A percentile compares a stretch with the other conserved stretches of the same genome.
Conservation (phyloP, 805 yeast genomes). For the Candida lessepsii region DNA sequence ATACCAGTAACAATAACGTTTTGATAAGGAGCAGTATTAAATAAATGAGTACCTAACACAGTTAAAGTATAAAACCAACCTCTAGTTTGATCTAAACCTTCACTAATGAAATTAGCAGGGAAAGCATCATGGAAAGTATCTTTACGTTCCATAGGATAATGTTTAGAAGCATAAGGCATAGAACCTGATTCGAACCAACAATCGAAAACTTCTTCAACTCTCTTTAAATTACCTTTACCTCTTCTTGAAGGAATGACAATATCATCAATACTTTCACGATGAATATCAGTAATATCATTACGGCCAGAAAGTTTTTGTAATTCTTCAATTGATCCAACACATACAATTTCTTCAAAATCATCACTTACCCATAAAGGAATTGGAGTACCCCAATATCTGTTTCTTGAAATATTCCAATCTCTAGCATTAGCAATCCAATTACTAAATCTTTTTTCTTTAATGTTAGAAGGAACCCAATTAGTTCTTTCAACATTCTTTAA, state of each 20-base stretch:
- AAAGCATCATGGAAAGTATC: constrained; percentile 69
- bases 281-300: constrained; percentile 79
- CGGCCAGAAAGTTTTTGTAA: constrained; percentile 82
- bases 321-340: constrained; percentile 89
- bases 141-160: constrained; percentile 89
- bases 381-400: constrained; percentile 99
- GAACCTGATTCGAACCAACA: constrained; percentile 99
- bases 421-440: constrained; percentile 99
- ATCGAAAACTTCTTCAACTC: constrained; percentile 97
- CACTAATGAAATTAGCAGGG: constrained; percentile 98
- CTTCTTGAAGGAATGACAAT: constrained; percentile 88
- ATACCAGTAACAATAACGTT: constrained; percentile 96
- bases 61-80: constrained; percentile 99
- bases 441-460: constrained; percentile 92
- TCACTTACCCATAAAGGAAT: constrained; percentile 97
- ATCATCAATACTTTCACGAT: constrained; percentile 88
- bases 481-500: constrained; percentile 80
- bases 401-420: constrained; percentile 98
- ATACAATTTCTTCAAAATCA: constrained; percentile 87
- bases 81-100: constrained; percentile 99
- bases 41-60: constrained; percentile 92
- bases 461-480: constrained; percentile 89
- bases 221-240: constrained; percentile 84
- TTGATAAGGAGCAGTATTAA: constrained; percentile 88
- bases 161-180: constrained; percentile 97